phyloP scores from a whole-genome alignment of 176 grass and related monocot species.

The Dendrocalamus sinicus region DNA sequence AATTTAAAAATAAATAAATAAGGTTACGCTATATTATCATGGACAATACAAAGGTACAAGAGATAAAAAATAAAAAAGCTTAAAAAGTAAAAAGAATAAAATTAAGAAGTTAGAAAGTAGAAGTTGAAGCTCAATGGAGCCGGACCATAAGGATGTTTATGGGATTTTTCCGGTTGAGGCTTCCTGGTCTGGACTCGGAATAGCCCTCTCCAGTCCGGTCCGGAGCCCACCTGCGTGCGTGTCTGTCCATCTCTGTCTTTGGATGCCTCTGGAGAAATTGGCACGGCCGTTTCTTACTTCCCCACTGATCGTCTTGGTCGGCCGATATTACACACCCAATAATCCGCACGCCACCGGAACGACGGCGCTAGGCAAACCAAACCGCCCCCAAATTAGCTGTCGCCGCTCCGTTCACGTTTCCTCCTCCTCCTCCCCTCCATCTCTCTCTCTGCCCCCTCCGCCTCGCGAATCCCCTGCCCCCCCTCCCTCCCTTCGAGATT shows the following conservation, averaged over 20 bases:
- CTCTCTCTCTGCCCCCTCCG: neutral
- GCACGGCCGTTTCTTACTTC: neutral
- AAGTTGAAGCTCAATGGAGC: too few relatives aligned
- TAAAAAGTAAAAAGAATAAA: too few relatives aligned
- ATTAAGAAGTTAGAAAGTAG: too few relatives aligned
- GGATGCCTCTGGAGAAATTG: neutral
- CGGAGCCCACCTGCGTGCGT: neutral
- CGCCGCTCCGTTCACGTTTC: slow-evolving; percentile 19
- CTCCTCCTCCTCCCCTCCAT: neutral
- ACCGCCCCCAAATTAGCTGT: neutral
- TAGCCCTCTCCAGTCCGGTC: neutral
- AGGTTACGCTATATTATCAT: fast-evolving
- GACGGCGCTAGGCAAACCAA: neutral
- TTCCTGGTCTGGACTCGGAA: neutral
- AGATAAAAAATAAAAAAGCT: too few relatives aligned
- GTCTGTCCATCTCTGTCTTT: neutral
- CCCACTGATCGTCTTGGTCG: neutral
- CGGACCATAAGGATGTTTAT: too few relatives aligned
- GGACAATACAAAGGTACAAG: too few relatives aligned
- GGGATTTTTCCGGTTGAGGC: too few relatives aligned
- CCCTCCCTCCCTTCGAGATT: neutral
- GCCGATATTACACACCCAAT: neutral
- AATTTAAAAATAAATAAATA: too few relatives aligned
- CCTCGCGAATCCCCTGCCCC: neutral
- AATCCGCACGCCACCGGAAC: slow-evolving; percentile 29